Percentiles rank a stretch among this genome's conserved stretches.
These are phyloP conservation scores for Pythium aristosporum DNA, from an alignment of 352 stramenopile genomes.

Conservation along the genomic window DNA sequence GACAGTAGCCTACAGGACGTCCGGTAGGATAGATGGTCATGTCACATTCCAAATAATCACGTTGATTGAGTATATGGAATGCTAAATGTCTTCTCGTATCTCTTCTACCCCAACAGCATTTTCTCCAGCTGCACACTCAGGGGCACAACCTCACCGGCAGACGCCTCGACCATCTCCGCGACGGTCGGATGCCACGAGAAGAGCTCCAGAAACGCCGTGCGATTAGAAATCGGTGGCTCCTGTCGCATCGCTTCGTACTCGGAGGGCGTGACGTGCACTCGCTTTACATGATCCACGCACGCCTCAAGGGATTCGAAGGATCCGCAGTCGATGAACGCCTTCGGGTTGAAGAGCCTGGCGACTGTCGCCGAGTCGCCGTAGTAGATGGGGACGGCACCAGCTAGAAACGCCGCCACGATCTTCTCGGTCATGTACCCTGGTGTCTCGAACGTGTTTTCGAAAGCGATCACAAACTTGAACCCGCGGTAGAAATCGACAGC, in stretches of 20 bases:
- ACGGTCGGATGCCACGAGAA: constrained; percentile 53
- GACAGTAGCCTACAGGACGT: background rate
- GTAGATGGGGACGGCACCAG: constrained; percentile 54
- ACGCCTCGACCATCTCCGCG: background rate
- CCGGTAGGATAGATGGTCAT: no score
- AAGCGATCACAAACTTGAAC: constrained; percentile 66
- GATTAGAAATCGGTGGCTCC: constrained; percentile 33
- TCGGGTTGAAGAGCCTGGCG: constrained; percentile 38
- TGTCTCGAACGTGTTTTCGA: constrained; percentile 40
- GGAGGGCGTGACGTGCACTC: constrained; percentile 32
- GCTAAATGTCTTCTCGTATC: background rate
- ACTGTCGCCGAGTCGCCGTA: constrained; percentile 40
- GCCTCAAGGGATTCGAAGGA: constrained; percentile 33
- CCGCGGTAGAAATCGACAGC: constrained; percentile 7
- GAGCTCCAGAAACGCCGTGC: constrained; percentile 28
- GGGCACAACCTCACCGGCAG: background rate
- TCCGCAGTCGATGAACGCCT: constrained; percentile 55
- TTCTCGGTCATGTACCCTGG: constrained; percentile 65
- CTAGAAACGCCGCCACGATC: constrained; percentile 57
- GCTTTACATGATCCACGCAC: constrained; percentile 36
- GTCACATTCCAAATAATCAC: background rate
- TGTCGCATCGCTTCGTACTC: constrained; percentile 34
- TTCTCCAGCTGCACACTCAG: background rate
- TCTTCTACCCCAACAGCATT: background rate
- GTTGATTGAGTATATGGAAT: background rate